Base-by-base conservation (phyloP, 2,329 filamentous ascomycete genomes). In the Arthrinium puccinioides region DNA sequence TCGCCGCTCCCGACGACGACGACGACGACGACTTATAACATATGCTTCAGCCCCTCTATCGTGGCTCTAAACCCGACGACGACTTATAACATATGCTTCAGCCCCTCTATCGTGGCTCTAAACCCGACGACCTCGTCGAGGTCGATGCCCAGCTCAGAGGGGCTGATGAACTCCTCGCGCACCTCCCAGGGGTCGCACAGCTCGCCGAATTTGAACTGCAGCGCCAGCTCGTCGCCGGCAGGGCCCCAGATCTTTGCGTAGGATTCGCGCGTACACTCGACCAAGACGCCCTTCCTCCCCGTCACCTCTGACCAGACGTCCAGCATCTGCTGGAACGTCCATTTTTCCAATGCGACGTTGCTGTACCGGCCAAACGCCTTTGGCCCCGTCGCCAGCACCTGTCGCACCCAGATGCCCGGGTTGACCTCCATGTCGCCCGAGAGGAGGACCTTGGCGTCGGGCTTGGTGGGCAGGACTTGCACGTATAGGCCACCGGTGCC, bases 191-290 rank as follows among this genome's bases (percentile, higher is more conserved):
- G 47, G 31, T 51, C 49, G 18, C 40, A 45, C 31, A 45, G 19
- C 41, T 50, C 44, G 5, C 50, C 47, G 25, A 46, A 49, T 39
- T 43, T 43, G 38, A 53, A 50, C 39, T 53, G 50, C 33, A 42
- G 21, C 6, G 40, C 41, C 14, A 53, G 34, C 41, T 53, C 50
- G 14, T 37, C 31, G 14, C 49, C 49, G 4, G 42, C 36, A 2
- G 42, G 37, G 5, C 46, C 50, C 46, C 49, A 53, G 16, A 50
- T 32, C 27, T 33, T 34, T 7, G 33, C 42, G 27, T 42, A 53
- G 5, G 35, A 39, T 27, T 48, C 44, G 4, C 35, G 24, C 2
- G 38, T 36, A 36, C 47, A 49, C 20, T 44, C 42, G 14, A 51
- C 36, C 28, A 44, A 44, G 9, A 44, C 38, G 9, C 43, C 44